phyloP scores from a whole-genome alignment of 805 yeast species.

The Yamadazyma kitorensis region DNA sequence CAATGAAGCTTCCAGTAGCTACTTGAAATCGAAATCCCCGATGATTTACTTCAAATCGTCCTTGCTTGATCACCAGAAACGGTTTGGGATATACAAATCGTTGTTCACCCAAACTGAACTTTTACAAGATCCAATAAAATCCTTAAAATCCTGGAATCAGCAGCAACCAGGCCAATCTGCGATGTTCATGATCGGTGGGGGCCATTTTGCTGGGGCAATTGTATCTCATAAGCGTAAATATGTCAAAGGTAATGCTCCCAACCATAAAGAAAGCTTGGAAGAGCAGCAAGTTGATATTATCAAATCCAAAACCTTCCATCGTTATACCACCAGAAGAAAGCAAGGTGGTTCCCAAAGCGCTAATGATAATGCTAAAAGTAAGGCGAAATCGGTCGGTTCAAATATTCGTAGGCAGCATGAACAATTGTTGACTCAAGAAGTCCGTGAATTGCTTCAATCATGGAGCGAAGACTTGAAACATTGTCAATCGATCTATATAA shows the following conservation, averaged over 20 bases:
- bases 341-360: constrained; percentile 98
- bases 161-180: constrained; percentile 55
- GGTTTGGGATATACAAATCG: constrained; percentile 68
- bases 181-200: constrained; percentile 92
- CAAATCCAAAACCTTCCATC: constrained; percentile 82
- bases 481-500: constrained; percentile 70
- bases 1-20: constrained; percentile 13
- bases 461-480: constrained; percentile 64
- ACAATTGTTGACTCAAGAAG: constrained; percentile 73
- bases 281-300: constrained; percentile 65
- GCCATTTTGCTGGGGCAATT: constrained; percentile 96
- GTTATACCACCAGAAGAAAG: constrained; percentile 93
- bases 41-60: constrained; percentile 55
- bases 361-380: constrained; percentile 87
- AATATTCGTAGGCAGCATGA: constrained; percentile 87
- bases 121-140: constrained; percentile 48
- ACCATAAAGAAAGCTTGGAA: constrained; percentile 44
- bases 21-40: constrained; percentile 70
- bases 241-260: constrained; percentile 51
- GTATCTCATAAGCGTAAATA: constrained; percentile 65
- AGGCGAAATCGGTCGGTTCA: constrained; percentile 96
- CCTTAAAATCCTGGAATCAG: constrained; percentile 37
- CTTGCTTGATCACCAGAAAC: constrained; percentile 41
- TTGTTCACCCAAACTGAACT: constrained; percentile 46
- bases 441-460: constrained; percentile 58